A percentile compares a stretch with the other conserved stretches of the same genome.
These are phyloP conservation scores for Eruca vesicaria DNA, from an alignment of 441 rosid genomes.

Conservation along the genomic window DNA sequence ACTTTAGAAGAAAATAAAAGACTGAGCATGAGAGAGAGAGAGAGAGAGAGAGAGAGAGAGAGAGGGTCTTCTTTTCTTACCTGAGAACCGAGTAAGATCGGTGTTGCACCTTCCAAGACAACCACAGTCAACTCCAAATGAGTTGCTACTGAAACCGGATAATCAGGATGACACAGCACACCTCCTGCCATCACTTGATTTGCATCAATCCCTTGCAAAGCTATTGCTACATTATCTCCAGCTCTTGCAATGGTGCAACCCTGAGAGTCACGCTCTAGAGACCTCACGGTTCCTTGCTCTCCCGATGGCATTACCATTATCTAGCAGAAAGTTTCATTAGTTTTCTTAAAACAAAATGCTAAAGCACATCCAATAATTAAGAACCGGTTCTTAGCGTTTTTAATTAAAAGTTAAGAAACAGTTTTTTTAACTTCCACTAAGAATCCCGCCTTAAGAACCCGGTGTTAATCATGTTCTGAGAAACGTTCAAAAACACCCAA, in stretches of 20 bases:
- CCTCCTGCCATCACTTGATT: slow-evolving; percentile 77
- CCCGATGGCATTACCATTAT: slow-evolving; percentile 87
- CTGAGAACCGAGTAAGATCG: slow-evolving; percentile 90
- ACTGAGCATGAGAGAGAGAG: background rate
- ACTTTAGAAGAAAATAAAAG: background rate
- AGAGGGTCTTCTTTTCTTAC: slow-evolving; percentile 33
- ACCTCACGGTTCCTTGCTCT: slow-evolving; percentile 72
- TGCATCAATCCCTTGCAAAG: slow-evolving; percentile 73
- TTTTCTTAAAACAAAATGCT: too few species aligned
- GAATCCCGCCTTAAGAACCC: too few species aligned
- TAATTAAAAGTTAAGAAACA: too few species aligned
- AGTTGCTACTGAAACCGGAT: slow-evolving; percentile 66
- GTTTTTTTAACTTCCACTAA: too few species aligned
- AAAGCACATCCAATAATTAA: too few species aligned
- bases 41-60: too few species aligned
- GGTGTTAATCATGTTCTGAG: background rate
- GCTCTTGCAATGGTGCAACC: background rate
- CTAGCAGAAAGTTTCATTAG: slow-evolving; percentile 46
- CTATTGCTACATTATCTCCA: slow-evolving; percentile 63
- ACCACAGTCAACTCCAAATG: slow-evolving; percentile 80
- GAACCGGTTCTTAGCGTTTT: slow-evolving; percentile 43
- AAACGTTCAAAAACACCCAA: slow-evolving; percentile 5
- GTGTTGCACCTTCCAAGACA: slow-evolving; percentile 68
- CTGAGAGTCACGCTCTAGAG: slow-evolving; percentile 16
- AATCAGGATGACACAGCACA: slow-evolving; percentile 89